A percentile compares a stretch with the other conserved stretches of the same genome.
phyloP scores from a whole-genome alignment of 2,329 filamentous ascomycete genomes.

The Ophiocordyceps robertsii region DNA sequence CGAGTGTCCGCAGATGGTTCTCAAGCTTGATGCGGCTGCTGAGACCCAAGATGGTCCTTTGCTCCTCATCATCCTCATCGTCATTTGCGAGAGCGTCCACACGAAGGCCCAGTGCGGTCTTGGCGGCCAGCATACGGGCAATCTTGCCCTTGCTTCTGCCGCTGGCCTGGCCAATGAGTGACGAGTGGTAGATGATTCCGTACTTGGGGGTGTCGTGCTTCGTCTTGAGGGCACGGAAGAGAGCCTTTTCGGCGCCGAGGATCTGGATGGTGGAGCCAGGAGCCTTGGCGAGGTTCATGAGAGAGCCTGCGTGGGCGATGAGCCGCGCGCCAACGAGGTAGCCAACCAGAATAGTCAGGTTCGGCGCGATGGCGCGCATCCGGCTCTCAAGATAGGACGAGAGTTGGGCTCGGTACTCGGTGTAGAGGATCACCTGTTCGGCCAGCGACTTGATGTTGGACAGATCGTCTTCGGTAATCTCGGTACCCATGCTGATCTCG shows the following conservation, averaged over 20 bases:
- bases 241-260: conserved; percentile 93
- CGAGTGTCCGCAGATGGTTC: conserved; percentile 61
- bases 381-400: conserved; percentile 80
- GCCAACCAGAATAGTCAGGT: conserved; percentile 84
- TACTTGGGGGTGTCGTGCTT: conserved; percentile 99
- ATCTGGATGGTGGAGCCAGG: conserved; percentile 96
- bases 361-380: conserved; percentile 95
- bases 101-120: conserved; percentile 84
- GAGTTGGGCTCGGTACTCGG: conserved; percentile 79
- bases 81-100: conserved; percentile 60
- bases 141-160: conserved; percentile 99
- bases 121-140: conserved; percentile 87
- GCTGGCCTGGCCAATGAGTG: conserved; percentile 88
- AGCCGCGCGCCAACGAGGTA: conserved; percentile 89
- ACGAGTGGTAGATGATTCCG: conserved; percentile 85
- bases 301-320: conserved; percentile 86
- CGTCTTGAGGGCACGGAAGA: conserved; percentile 96
- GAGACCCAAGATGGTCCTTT: conserved; percentile 70
- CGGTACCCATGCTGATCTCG: conserved; percentile 96
- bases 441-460: conserved; percentile 86
- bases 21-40: conserved; percentile 60
- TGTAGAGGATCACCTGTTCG: conserved; percentile 84
- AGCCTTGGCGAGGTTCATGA: conserved; percentile 89
- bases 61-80: conserved; percentile 72
- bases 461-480: conserved; percentile 85